These are phyloP conservation scores for Scedosporium apiospermum DNA, from an alignment of 2,329 filamentous ascomycete species.

Conservation along the genomic window DNA sequence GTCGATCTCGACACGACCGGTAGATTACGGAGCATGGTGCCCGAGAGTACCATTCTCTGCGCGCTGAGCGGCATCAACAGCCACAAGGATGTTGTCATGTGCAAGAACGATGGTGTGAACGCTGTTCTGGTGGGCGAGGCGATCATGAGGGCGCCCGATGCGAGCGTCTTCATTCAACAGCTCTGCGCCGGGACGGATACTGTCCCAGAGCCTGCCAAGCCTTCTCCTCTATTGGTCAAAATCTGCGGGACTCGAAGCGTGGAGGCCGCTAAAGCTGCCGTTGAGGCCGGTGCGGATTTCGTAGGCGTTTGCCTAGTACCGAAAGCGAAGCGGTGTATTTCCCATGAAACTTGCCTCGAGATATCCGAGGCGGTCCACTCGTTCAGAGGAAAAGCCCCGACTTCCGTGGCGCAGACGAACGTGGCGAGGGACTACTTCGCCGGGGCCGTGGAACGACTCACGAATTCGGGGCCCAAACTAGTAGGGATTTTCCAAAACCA, in stretches of 20 bases:
- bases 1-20: conserved; percentile 91
- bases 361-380: conserved; percentile 73
- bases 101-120: conserved; percentile 81
- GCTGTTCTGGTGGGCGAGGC: conserved; percentile 93
- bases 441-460: conserved; percentile 35
- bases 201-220: conserved; percentile 21
- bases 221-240: conserved; percentile 63
- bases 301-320: conserved; percentile 88
- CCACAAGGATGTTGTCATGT: conserved; percentile 77
- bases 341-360: conserved; percentile 64
- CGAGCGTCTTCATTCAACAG: conserved; percentile 70
- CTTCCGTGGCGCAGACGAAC: conserved; percentile 17
- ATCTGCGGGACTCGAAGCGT: conserved; percentile 85
- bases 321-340: conserved; percentile 69
- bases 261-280: conserved; percentile 70
- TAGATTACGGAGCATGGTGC: conserved; percentile 77
- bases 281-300: conserved; percentile 81
- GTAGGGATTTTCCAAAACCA: conserved; percentile 95
- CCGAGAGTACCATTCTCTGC: conserved; percentile 78
- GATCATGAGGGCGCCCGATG: conserved; percentile 84
- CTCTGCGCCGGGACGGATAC: conserved; percentile 56
- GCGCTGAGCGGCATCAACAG: conserved; percentile 91
- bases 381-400: conserved; percentile 7
- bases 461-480: conserved; percentile 57
- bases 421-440: conserved; percentile 62